phyloP scores from a whole-genome alignment of 1,284 basidiomycete species.

The Rhizoctonia solani region DNA sequence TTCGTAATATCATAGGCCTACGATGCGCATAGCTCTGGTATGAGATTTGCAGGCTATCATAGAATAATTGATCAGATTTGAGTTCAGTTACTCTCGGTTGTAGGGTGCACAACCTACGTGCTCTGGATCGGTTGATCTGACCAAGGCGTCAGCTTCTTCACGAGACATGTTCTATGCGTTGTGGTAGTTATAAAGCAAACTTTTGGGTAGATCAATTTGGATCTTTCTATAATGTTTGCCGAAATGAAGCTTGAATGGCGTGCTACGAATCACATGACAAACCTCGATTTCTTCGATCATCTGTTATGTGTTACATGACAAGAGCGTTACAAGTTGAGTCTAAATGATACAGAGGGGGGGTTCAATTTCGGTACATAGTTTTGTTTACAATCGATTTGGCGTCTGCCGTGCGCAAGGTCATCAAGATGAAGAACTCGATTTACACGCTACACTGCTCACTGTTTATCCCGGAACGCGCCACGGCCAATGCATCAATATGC shows the following conservation, averaged over 20 bases:
- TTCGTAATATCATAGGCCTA: not conserved
- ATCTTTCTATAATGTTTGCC: not conserved
- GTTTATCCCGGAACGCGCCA: constrained; percentile 2
- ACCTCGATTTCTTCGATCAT: not conserved
- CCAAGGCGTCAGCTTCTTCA: constrained; percentile 44
- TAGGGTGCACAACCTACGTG: constrained; percentile 44
- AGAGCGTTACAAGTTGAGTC: not conserved
- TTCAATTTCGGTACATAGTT: not conserved
- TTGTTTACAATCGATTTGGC: not conserved
- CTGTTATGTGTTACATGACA: not conserved
- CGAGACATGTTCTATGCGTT: constrained; percentile 23
- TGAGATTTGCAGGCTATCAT: constrained; percentile 76
- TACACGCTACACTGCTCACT: not conserved
- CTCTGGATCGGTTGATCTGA: constrained; percentile 49
- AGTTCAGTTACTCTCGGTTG: not conserved
- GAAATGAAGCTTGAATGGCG: constrained; percentile 14
- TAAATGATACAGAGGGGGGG: not conserved
- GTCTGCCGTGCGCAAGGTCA: not conserved
- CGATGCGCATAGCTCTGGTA: constrained; percentile 70
- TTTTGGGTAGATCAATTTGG: not conserved
- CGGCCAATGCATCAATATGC: constrained; percentile 17
- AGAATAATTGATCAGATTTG: not conserved
- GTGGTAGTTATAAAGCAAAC: not conserved
- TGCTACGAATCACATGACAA: constrained; percentile 13
- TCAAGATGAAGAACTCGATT: not conserved